Evolutionary conservation across 1,284 basidiomycete species (phyloP).

Genomic region (Sphagnurus paluster): DNA sequence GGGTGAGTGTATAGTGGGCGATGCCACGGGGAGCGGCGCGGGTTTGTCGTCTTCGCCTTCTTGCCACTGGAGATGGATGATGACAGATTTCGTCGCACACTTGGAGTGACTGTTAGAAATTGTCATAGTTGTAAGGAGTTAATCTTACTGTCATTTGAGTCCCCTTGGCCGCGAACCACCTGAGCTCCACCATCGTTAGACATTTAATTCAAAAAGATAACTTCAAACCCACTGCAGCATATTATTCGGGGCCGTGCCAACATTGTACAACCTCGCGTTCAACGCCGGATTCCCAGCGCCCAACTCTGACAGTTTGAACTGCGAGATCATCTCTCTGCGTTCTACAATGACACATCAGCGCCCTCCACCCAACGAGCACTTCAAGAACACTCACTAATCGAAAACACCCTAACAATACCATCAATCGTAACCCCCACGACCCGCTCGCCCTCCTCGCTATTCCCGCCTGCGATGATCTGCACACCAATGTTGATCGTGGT

Average conservation of each 20-base stretch:
- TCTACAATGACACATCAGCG: constrained; percentile 36
- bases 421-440: constrained; percentile 91
- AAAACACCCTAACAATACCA: constrained; percentile 88
- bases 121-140: neutral
- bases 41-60: constrained; percentile 53
- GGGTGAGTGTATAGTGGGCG: constrained; percentile 19
- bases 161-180: constrained; percentile 90
- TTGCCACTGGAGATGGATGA: constrained; percentile 87
- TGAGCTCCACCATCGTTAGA: too few relatives aligned
- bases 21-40: constrained; percentile 18
- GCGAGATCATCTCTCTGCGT: constrained; percentile 85
- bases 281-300: constrained; percentile 67
- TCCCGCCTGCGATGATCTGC: constrained; percentile 65
- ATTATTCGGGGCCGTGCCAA: constrained; percentile 77
- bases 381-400: constrained; percentile 61
- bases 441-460: constrained; percentile 65
- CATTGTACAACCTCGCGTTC: constrained; percentile 66
- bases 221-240: constrained; percentile 61
- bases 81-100: constrained; percentile 88
- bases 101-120: constrained; percentile 30
- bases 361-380: neutral
- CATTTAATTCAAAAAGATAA: constrained; percentile 5
- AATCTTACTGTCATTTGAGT: constrained; percentile 80
- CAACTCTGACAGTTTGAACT: constrained; percentile 84
- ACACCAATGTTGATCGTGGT: constrained; percentile 91